Evolutionary conservation across 1,284 basidiomycete genomes (phyloP).

Genomic region (Coniferiporia weirii): DNA sequence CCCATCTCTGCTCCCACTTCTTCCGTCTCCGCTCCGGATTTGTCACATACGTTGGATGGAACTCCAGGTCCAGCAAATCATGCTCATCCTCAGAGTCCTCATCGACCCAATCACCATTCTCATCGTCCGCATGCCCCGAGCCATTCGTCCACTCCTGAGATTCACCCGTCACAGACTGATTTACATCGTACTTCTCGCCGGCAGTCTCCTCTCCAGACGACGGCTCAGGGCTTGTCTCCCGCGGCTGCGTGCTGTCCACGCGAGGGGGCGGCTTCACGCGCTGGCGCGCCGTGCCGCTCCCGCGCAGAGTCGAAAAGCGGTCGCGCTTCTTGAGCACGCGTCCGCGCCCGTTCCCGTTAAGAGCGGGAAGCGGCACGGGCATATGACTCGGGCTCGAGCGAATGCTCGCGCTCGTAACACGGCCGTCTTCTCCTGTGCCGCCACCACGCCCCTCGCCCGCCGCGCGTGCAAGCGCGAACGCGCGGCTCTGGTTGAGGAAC

Average conservation of each 20-base stretch:
- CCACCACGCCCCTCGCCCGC: constrained; percentile 37
- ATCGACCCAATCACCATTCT: constrained; percentile 65
- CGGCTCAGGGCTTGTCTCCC: constrained; percentile 71
- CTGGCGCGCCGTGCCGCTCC: background rate
- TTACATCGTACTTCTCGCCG: constrained; percentile 38
- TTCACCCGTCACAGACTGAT: constrained; percentile 41
- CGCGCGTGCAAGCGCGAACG: constrained; percentile 10
- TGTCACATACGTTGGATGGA: constrained; percentile 63
- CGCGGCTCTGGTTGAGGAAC: constrained; percentile 31
- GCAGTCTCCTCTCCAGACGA: constrained; percentile 53
- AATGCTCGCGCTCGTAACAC: constrained; percentile 46
- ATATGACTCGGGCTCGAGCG: constrained; percentile 74
- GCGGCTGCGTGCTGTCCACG: constrained; percentile 74
- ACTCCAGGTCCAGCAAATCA: constrained; percentile 69
- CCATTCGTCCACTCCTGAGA: constrained; percentile 37
- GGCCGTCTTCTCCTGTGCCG: constrained; percentile 27
- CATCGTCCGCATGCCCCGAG: constrained; percentile 30
- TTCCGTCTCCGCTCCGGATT: constrained; percentile 61
- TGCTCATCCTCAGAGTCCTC: constrained; percentile 68
- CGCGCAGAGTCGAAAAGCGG: constrained; percentile 27
- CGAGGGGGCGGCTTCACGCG: constrained; percentile 55
- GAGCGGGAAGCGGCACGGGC: constrained; percentile 44
- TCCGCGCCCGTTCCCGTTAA: constrained; percentile 23
- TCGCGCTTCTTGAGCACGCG: constrained; percentile 34
- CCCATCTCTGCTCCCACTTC: constrained; percentile 71